These are phyloP conservation scores for Scutellaria galericulata DNA, from an alignment of 257 asterid species.

Conservation along the genomic window DNA sequence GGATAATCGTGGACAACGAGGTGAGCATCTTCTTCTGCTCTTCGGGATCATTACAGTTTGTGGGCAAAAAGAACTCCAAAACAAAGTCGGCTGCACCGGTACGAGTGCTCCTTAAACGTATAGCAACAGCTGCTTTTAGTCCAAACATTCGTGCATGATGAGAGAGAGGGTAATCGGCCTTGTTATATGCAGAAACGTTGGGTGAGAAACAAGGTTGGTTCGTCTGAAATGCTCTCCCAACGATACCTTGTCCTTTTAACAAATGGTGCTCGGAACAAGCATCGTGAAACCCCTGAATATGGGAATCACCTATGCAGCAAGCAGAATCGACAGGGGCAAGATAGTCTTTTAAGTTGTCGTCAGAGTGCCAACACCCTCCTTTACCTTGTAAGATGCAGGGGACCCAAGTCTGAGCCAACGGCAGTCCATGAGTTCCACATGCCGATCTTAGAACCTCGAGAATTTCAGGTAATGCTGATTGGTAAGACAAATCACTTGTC, in stretches of 20 bases:
- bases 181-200: slow-evolving; percentile 73
- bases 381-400: slow-evolving; percentile 74
- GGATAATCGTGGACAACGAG: slow-evolving; percentile 69
- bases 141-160: slow-evolving; percentile 91
- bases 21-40: slow-evolving; percentile 71
- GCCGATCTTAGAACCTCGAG: slow-evolving; percentile 64
- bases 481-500: slow-evolving; percentile 67
- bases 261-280: slow-evolving; percentile 92
- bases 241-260: slow-evolving; percentile 80
- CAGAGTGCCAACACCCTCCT: slow-evolving; percentile 72
- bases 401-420: slow-evolving; percentile 92
- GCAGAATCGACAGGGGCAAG: slow-evolving; percentile 81
- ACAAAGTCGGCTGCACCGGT: slow-evolving; percentile 75
- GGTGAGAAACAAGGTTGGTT: slow-evolving; percentile 83
- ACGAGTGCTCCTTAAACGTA: slow-evolving; percentile 71
- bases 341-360: slow-evolving; percentile 67
- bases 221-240: slow-evolving; percentile 73
- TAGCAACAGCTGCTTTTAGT: slow-evolving; percentile 81
- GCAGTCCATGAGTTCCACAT: slow-evolving; percentile 65
- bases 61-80: slow-evolving; percentile 86
- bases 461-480: slow-evolving; percentile 78
- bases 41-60: slow-evolving; percentile 59
- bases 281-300: slow-evolving; percentile 73
- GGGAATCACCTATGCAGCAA: slow-evolving; percentile 64
- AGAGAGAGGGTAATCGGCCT: slow-evolving; percentile 86